Conservation (phyloP, 129 eudicot species). For the Pseudognaphalium luteoalbum region DNA sequence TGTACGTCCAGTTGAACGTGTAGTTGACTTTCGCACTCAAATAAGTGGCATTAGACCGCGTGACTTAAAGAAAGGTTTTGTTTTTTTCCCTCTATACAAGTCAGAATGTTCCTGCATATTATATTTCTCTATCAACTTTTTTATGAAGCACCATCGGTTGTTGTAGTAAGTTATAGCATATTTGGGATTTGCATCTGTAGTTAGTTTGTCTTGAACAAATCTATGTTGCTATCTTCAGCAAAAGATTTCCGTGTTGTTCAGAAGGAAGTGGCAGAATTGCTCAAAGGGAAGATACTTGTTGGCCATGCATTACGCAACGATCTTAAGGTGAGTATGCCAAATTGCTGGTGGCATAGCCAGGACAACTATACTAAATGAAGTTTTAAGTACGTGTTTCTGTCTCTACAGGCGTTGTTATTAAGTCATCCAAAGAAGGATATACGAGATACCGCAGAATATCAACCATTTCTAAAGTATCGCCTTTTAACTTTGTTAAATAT, state of each 20-base stretch:
- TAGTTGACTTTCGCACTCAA: constrained; percentile 92
- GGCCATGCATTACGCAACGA: constrained; percentile 98
- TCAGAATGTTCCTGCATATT: neutral
- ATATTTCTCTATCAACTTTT: constrained; percentile 5
- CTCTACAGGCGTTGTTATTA: constrained; percentile 73
- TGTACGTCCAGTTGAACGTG: constrained; percentile 92
- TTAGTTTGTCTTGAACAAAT: constrained; percentile 5
- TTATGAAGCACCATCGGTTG: neutral
- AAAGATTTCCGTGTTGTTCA: constrained; percentile 85
- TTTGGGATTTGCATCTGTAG: constrained; percentile 5
- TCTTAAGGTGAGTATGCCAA: constrained; percentile 56
- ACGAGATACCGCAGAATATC: constrained; percentile 89
- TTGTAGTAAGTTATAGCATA: neutral
- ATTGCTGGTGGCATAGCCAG: neutral
- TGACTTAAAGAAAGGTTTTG: constrained; percentile 74
- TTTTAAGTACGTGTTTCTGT: neutral
- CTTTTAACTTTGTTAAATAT: constrained; percentile 24
- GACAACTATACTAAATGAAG: neutral
- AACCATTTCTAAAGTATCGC: constrained; percentile 73
- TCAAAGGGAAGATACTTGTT: constrained; percentile 82
- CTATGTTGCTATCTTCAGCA: constrained; percentile 52
- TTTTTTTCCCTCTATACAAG: neutral
- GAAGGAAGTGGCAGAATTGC: constrained; percentile 87
- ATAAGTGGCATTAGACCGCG: constrained; percentile 94
- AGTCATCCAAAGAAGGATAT: constrained; percentile 87